phyloP scores from a whole-genome alignment of 2,329 filamentous ascomycete genomes.

The Fusarium sp. region DNA sequence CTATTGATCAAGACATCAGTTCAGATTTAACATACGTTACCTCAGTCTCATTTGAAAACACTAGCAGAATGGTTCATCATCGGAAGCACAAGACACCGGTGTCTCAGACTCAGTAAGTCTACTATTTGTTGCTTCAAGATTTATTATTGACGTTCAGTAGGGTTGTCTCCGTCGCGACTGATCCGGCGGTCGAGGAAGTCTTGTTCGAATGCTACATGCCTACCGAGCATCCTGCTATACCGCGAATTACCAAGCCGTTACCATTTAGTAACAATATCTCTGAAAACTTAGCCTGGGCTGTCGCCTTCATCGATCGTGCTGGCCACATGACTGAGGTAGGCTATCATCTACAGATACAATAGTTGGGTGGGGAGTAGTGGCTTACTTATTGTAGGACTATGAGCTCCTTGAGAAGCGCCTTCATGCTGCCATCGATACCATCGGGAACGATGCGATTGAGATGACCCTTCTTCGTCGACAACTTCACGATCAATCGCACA shows the following conservation, averaged over 20 bases:
- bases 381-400: neutral
- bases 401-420: neutral
- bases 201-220: neutral
- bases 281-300: neutral
- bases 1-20: too few relatives aligned
- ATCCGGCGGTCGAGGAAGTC: neutral
- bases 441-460: constrained; percentile 5
- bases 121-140: rapidly evolving
- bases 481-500: neutral
- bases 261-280: neutral
- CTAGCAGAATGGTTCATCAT: neutral
- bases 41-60: neutral
- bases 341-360: neutral
- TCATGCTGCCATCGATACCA: constrained; percentile 2
- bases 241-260: neutral
- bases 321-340: neutral
- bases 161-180: neutral
- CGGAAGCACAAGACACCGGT: neutral
- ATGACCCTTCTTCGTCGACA: constrained; percentile 1
- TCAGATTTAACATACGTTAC: too few relatives aligned
- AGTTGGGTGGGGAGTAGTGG: rapidly evolving
- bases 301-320: constrained; percentile 6
- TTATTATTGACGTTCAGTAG: neutral
- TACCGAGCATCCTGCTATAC: neutral
- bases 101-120: neutral